Percentiles rank a stretch among this genome's conserved stretches.
These are phyloP conservation scores for Torulaspora indica DNA, from an alignment of 805 yeast genomes.

Conservation along the genomic window DNA sequence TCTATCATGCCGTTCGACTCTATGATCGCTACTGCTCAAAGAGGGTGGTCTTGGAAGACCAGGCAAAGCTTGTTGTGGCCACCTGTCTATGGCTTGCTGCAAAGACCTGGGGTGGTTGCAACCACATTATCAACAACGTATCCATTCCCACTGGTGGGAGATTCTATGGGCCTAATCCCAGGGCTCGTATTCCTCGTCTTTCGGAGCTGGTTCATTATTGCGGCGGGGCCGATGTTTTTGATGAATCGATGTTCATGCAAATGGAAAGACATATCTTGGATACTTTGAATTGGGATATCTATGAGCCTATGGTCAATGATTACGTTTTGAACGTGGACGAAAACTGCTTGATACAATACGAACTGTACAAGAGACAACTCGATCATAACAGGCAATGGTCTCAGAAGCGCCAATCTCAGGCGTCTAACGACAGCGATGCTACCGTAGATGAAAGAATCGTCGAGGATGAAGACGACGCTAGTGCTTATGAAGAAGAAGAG, in stretches of 20 bases:
- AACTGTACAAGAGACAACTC: constrained; percentile 33
- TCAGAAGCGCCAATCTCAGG: constrained; percentile 22
- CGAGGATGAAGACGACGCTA: constrained; percentile 19
- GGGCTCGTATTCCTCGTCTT: constrained; percentile 70
- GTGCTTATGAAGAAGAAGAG: constrained; percentile 21
- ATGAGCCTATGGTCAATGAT: constrained; percentile 55
- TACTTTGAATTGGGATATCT: constrained; percentile 68
- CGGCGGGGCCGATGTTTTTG: constrained; percentile 56
- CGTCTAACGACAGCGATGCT: constrained; percentile 28
- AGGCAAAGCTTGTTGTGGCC: constrained; percentile 84
- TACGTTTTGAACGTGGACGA: constrained; percentile 44
- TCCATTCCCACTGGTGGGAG: constrained; percentile 54
- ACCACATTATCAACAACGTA: constrained; percentile 54
- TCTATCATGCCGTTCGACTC: constrained; percentile 63
- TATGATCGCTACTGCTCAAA: constrained; percentile 90
- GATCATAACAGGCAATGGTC: constrained; percentile 26
- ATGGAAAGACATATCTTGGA: constrained; percentile 73
- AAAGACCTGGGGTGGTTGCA: constrained; percentile 73
- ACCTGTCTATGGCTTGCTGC: constrained; percentile 92
- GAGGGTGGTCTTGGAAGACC: constrained; percentile 77
- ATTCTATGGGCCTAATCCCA: constrained; percentile 63
- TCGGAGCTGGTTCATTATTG: constrained; percentile 68
- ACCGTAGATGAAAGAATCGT: constrained; percentile 25
- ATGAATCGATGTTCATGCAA: constrained; percentile 57
- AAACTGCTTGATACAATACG: constrained; percentile 41